A percentile compares a stretch with the other conserved stretches of the same genome.
Conservation (phyloP, 2,329 filamentous ascomycete species). For the Apiospora saccharicola region DNA sequence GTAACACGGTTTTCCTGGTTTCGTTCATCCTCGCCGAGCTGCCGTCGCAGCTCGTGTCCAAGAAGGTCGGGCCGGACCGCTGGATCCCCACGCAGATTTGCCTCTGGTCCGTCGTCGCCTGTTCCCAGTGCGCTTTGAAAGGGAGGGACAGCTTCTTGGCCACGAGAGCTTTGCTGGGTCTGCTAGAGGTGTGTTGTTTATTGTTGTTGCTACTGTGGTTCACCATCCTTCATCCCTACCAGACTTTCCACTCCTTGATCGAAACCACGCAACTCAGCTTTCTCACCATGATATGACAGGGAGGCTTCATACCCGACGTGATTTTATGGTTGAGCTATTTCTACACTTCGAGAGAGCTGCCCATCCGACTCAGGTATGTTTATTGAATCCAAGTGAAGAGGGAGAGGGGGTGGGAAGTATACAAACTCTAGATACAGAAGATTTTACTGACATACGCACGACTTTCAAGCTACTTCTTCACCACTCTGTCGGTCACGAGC, state of each 20-base stretch:
- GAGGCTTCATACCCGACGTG: slow-evolving; percentile 45
- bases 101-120: slow-evolving; percentile 41
- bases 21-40: slow-evolving; percentile 65
- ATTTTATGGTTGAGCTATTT: slow-evolving; percentile 45
- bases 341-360: slow-evolving; percentile 46
- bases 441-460: background rate
- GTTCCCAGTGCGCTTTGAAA: slow-evolving; percentile 37
- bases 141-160: slow-evolving; percentile 32
- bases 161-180: background rate
- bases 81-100: slow-evolving; percentile 44
- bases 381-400: background rate
- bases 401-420: background rate
- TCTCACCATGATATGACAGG: slow-evolving; percentile 30
- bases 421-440: background rate
- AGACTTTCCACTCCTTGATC: slow-evolving; percentile 31
- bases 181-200: background rate
- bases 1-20: slow-evolving; percentile 62
- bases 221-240: slow-evolving; percentile 23
- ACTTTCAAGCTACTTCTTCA: slow-evolving; percentile 44
- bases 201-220: background rate
- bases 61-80: slow-evolving; percentile 50
- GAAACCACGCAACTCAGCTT: background rate
- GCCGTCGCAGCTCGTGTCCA: slow-evolving; percentile 67
- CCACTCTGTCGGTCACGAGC: slow-evolving; percentile 41
- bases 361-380: slow-evolving; percentile 43